Conservation (phyloP, 192 early-diverging fungal species). For the Endogone sp. region DNA sequence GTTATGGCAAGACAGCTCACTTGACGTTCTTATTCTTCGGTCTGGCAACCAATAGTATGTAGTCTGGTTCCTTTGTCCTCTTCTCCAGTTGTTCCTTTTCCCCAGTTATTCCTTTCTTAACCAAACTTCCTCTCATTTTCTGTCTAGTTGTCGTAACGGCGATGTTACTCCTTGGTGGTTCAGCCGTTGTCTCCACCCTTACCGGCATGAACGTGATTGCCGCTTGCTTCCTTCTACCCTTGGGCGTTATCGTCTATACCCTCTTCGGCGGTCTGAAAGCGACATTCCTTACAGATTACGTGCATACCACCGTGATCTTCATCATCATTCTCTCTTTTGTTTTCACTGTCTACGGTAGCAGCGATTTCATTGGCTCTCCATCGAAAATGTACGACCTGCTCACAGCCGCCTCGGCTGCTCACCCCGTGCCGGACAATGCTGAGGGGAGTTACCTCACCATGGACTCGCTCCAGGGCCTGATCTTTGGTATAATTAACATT, state of each 20-base stretch:
- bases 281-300: conserved; percentile 70
- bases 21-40: conserved; percentile 53
- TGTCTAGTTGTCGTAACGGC: conserved; percentile 59
- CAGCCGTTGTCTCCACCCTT: conserved; percentile 59
- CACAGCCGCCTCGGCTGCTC: conserved; percentile 30
- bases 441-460: conserved; percentile 63
- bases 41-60: conserved; percentile 43
- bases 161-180: conserved; percentile 68
- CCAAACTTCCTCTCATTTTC: not conserved
- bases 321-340: conserved; percentile 66
- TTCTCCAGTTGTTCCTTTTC: not conserved
- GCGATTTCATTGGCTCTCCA: conserved; percentile 58
- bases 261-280: conserved; percentile 70
- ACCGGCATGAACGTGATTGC: conserved; percentile 65
- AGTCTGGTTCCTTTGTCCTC: conserved; percentile 1
- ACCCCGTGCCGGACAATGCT: conserved; percentile 57
- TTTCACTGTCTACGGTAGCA: conserved; percentile 63
- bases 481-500: conserved; percentile 73
- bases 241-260: conserved; percentile 66
- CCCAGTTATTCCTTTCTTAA: not conserved
- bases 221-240: conserved; percentile 60
- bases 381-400: conserved; percentile 65
- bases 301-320: conserved; percentile 65
- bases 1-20: conserved; percentile 62
- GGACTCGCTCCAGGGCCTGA: conserved; percentile 56